Evolutionary conservation across 306 rosid species (phyloP).

Genomic region (Glycyrrhiza uralensis): DNA sequence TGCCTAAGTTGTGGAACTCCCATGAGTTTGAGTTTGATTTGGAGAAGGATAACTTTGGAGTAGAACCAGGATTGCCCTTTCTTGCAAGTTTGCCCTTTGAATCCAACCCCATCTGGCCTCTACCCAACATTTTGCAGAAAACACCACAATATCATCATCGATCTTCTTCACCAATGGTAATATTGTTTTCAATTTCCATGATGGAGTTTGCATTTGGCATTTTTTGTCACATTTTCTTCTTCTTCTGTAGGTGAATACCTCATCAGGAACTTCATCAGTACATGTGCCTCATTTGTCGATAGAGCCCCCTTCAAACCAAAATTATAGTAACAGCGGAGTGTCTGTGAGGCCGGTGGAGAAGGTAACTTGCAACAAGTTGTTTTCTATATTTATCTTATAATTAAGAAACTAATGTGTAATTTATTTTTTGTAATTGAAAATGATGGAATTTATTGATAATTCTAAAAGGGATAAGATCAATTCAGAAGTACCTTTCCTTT

Average conservation of each 20-base stretch:
- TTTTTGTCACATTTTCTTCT: neutral
- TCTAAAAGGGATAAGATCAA: too few relatives aligned
- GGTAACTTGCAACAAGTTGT: conserved; percentile 41
- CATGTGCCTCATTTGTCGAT: conserved; percentile 36
- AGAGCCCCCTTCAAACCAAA: conserved; percentile 99
- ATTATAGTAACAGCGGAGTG: conserved; percentile 32
- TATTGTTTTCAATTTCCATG: neutral
- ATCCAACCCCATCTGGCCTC: conserved; percentile 40
- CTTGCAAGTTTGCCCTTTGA: conserved; percentile 43
- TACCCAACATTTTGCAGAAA: conserved; percentile 41
- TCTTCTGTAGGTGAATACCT: conserved; percentile 65
- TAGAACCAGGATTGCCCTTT: conserved; percentile 48
- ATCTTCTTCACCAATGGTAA: conserved; percentile 52
- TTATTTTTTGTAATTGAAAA: too few relatives aligned
- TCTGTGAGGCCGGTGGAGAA: conserved; percentile 40
- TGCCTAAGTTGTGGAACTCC: conserved; percentile 41
- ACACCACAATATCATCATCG: conserved; percentile 45
- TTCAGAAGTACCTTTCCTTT: too few relatives aligned
- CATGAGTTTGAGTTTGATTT: conserved; percentile 39
- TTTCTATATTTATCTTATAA: too few relatives aligned
- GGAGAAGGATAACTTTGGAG: conserved; percentile 31
- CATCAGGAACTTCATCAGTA: conserved; percentile 47
- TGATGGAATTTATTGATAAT: too few relatives aligned
- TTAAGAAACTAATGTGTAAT: too few relatives aligned
- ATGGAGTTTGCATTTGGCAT: conserved; percentile 7